phyloP scores from a whole-genome alignment of 225 moss, liverwort and hornwort genomes.

The Pleurozium schreberi region DNA sequence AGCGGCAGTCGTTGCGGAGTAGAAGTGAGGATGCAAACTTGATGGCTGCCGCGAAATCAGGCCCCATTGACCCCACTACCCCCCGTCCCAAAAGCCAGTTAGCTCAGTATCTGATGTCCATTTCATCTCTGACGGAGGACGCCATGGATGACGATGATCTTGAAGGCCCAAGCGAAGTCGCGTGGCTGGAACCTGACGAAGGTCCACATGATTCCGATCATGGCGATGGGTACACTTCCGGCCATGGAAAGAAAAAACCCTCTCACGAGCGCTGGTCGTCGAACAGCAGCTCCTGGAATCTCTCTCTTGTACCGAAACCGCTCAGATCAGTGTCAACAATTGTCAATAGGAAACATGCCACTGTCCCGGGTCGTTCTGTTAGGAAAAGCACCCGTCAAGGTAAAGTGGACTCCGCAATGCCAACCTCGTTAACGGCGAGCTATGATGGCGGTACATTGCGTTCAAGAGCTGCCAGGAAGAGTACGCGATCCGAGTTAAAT shows the following conservation, averaged over 20 bases:
- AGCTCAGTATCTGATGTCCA: constrained; percentile 24
- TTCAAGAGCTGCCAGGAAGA: constrained; percentile 2
- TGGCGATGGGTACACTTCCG: constrained; percentile 9
- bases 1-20: constrained; percentile 29
- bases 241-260: constrained; percentile 21
- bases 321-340: constrained; percentile 35
- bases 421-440: constrained; percentile 17
- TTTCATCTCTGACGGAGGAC: not conserved
- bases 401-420: constrained; percentile 10
- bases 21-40: constrained; percentile 29
- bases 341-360: constrained; percentile 16
- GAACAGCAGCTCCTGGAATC: constrained; percentile 49
- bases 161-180: constrained; percentile 46
- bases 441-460: constrained; percentile 19
- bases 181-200: constrained; percentile 43
- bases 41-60: not conserved
- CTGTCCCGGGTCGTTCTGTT: constrained; percentile 2
- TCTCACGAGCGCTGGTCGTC: constrained; percentile 51
- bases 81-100: constrained; percentile 15
- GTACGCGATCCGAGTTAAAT: constrained; percentile 7
- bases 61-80: not conserved
- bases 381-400: not conserved
- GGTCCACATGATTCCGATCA: constrained; percentile 1
- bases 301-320: constrained; percentile 35
- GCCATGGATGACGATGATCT: constrained; percentile 24